Evolutionary conservation across 441 rosid species (phyloP), one percentile per base, ranked within the genome.

Genomic region (Aleurites moluccanus): DNA sequence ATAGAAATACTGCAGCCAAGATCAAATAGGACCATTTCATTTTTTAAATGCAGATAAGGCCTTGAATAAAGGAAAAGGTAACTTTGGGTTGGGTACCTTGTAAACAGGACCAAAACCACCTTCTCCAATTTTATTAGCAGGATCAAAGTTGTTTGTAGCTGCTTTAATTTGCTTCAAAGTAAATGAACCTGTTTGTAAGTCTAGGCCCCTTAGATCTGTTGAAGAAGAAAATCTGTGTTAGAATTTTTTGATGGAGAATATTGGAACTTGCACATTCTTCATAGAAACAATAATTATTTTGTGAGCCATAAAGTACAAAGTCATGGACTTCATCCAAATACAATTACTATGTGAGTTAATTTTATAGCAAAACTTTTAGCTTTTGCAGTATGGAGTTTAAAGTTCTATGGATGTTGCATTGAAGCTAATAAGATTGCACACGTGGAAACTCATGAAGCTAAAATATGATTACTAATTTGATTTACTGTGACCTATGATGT

Each of bases 51-150:
- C 3, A 45, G 16, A 10, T 11, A 10, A 45, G 16, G 50, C 25
- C 28, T 52, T 8, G 63, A 35, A 0, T 53, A n/a, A 4, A 38
- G 40, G 0, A n/a, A 44, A 10, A 1, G 2, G 55, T 15, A 7
- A 35, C 28, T 52, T 45, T 45, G 9, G 33, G n/a, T 6, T 44
- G 38, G 8, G 18, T 78, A 83, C 88, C 88, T 80, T 85, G 75
- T 81, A 86, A 42, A 86, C 88, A 30, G 88, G 67, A 52, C 88
- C 90, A 73, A 86, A 86, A 23, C 90, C 90, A 20, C 90, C 90
- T 79, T 85, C 90, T 42, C 90, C 88, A 53, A 87, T 85, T 73
- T 85, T 87, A 70, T 82, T 76, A 25, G 66, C 76, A 33, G 30
- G 63, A 60, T 74, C 79, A 59, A 87, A 85, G 74, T 85, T 79